Evolutionary conservation across 108 stramenopile genomes (phyloP).

Genomic region (Cafeteria roenbergensis): DNA sequence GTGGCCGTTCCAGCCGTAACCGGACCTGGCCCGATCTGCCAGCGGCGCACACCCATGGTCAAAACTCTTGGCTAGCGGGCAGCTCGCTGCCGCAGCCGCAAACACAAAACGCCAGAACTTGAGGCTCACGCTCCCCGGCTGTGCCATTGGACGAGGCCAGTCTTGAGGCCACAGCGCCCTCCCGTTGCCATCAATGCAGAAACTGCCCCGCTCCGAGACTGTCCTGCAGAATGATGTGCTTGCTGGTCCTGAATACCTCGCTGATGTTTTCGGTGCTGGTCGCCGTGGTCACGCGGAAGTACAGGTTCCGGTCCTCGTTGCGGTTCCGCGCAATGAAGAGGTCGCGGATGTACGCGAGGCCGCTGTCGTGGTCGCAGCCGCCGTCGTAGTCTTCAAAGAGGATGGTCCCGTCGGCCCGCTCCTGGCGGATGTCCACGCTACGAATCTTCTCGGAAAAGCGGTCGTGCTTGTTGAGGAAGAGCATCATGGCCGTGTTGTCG

Average conservation of each 20-base stretch:
- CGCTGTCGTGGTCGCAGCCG: constrained; percentile 42
- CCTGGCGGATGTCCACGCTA: constrained; percentile 11
- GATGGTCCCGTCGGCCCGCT: neutral
- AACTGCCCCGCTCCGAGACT: constrained; percentile 30
- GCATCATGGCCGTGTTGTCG: constrained; percentile 54
- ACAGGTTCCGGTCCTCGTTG: constrained; percentile 35
- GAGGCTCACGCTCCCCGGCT: no score
- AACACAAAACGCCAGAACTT: no score
- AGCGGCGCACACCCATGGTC: no score
- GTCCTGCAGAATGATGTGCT: constrained; percentile 54
- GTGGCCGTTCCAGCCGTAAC: no score
- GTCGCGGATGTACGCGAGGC: constrained; percentile 53
- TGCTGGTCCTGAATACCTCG: constrained; percentile 61
- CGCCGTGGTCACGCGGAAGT: constrained; percentile 54
- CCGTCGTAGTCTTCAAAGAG: constrained; percentile 12
- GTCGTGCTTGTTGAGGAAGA: constrained; percentile 58
- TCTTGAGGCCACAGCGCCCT: no score
- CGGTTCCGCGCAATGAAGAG: constrained; percentile 39
- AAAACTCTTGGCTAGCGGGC: no score
- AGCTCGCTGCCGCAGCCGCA: no score
- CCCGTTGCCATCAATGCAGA: no score
- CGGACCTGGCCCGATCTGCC: no score
- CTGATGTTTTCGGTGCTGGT: constrained; percentile 53
- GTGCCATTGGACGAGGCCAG: no score
- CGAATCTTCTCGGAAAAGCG: constrained; percentile 51